Base-by-base conservation (phyloP, 2,329 filamentous ascomycete genomes). In the Neopestalotiopsis sp. region DNA sequence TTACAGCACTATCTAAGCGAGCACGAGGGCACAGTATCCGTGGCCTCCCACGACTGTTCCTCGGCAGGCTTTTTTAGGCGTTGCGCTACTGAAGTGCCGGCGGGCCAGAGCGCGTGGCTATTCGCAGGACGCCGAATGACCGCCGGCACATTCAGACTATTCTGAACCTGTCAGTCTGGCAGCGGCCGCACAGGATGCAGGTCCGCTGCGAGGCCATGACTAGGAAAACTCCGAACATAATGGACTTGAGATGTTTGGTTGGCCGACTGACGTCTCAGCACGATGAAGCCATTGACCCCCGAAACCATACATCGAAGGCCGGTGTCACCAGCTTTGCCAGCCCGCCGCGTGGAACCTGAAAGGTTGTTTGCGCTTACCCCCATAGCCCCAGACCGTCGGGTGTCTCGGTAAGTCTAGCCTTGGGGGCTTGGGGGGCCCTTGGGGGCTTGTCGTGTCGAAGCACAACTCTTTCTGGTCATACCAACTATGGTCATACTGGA, bases 191-290 rank as follows among this genome's bases (percentile, higher is more conserved):
- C 9, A 53, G 3, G 45, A 53, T 53, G 45, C 45, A 53, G 45
- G 45, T 53, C 45, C 45, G 45, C 45, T 53, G 45, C 45, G n/a
- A 53, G 45, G 17, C n/a, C 45, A 53, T 53, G 45, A 53, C 45
- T 53, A 17, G 45, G 45, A 20, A 53, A 20, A 17, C 45, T 17
- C 17, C 45, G n/a, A 20, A 53, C 45, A 53, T 7, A 53, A 20
- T 7, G n/a, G 45, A 20, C 45, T 20, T n/a, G 45, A 53, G 17
- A 17, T 7, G 17, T n/a, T 20, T n/a, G 17, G n/a, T 17, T 53
- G 14, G 45, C 45, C 45, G 45, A 20, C 45, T 20, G 45, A 53
- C 45, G n/a, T n/a, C 45, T 53, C 17, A n/a, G 17, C 17, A 17
- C 45, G 45, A 53, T 53, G 45, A 53, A 53, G 45, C 45, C 45